Percentiles rank a stretch among this genome's conserved stretches.
Evolutionary conservation across 139 green algal species (phyloP).

Genomic region (Micractinium conductrix): DNA sequence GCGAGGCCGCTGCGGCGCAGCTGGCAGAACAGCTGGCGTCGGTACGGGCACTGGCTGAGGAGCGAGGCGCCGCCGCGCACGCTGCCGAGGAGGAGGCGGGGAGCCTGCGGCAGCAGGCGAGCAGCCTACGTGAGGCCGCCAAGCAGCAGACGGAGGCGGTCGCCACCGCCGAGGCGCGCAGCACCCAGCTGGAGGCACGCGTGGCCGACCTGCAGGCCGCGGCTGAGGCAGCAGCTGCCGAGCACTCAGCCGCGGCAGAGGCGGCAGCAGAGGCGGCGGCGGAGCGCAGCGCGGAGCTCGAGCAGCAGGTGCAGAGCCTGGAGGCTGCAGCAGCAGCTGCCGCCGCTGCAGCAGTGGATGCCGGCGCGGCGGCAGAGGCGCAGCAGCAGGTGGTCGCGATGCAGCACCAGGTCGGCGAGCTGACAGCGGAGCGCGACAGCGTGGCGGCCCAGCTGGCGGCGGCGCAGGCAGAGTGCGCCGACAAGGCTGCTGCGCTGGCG

Average conservation of each 20-base stretch:
- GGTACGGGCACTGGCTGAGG: background rate
- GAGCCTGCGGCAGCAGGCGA: background rate
- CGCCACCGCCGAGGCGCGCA: background rate
- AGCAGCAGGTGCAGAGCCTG: slow-evolving; percentile 4
- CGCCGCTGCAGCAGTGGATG: background rate
- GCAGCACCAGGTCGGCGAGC: slow-evolving; percentile 5
- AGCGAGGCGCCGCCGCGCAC: background rate
- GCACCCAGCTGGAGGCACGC: background rate
- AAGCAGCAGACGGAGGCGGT: background rate
- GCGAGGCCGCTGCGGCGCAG: background rate
- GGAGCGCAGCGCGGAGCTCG: background rate
- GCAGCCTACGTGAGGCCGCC: background rate
- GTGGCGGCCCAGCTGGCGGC: slow-evolving; percentile 5
- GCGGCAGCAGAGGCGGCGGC: background rate
- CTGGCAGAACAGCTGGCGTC: background rate
- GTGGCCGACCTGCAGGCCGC: background rate
- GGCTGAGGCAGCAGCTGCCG: slow-evolving; percentile 3
- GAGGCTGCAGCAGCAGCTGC: background rate
- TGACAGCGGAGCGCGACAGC: slow-evolving; percentile 22
- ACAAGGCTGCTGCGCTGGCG: background rate
- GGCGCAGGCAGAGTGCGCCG: background rate
- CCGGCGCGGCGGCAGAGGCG: background rate
- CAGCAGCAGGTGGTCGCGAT: too few relatives aligned
- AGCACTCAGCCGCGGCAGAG: background rate
- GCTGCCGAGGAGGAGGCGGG: background rate